Evolutionary conservation across 2,329 filamentous ascomycete species (phyloP).

Genomic region (Stemphylium vesicarium): DNA sequence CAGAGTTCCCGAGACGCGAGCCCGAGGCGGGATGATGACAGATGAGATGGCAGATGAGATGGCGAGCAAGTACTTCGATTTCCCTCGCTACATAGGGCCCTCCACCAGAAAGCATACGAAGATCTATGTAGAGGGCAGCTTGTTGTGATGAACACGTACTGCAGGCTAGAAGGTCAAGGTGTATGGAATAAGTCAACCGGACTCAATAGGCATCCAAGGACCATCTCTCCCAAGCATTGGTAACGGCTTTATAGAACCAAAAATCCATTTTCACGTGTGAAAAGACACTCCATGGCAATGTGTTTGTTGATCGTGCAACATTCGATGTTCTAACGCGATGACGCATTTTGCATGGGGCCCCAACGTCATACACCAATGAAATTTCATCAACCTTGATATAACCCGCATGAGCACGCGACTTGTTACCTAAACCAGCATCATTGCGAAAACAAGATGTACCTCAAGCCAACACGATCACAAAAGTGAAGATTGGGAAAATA

Average conservation of each 20-base stretch:
- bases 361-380: conserved; percentile 8
- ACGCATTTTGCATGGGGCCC: conserved; percentile 10
- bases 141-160: too few species aligned
- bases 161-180: neutral
- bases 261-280: neutral
- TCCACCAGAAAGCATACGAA: too few species aligned
- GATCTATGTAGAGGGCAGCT: too few species aligned
- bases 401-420: neutral
- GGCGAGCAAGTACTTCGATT: too few species aligned
- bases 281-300: neutral
- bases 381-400: neutral
- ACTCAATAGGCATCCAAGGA: neutral
- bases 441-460: neutral
- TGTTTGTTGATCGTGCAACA: neutral
- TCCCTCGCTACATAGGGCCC: too few species aligned
- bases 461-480: neutral
- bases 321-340: neutral
- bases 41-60: neutral
- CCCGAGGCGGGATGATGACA: too few species aligned
- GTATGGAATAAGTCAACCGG: neutral
- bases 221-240: neutral
- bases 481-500: neutral
- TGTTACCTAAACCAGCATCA: neutral
- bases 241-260: neutral
- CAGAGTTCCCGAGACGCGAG: neutral